phyloP scores from a whole-genome alignment of 306 rosid species.

The Alnus rubra region DNA sequence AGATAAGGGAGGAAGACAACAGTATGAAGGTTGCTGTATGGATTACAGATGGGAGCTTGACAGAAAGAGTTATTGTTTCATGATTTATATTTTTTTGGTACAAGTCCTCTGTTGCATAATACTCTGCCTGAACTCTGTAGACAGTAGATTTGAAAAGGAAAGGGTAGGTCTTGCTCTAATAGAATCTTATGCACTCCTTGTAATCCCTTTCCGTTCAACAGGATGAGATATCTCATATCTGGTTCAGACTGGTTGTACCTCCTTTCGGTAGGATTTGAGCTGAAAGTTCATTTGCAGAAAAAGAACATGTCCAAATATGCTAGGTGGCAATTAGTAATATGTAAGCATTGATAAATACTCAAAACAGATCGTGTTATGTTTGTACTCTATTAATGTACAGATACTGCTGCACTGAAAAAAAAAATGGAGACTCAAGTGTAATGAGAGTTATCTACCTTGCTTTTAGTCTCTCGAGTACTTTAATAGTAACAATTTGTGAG shows the following conservation, averaged over 20 bases:
- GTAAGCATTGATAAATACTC: background rate
- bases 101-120: background rate
- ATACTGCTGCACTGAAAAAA: background rate
- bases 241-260: background rate
- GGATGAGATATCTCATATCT: background rate
- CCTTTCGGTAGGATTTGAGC: background rate
- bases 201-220: background rate
- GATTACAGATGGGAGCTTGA: background rate
- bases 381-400: background rate
- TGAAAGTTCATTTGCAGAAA: background rate
- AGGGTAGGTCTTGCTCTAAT: too few species aligned
- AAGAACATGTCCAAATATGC: background rate
- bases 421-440: background rate
- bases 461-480: conserved; percentile 73
- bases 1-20: background rate
- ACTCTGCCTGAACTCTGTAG: background rate
- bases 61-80: background rate
- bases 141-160: background rate
- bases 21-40: background rate
- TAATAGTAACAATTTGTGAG: conserved; percentile 73
- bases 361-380: background rate
- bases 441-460: conserved; percentile 53
- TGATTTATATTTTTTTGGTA: background rate
- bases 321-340: background rate
- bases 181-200: too few species aligned